phyloP scores from a whole-genome alignment of 2,329 filamentous ascomycete species.

The Trichothecium roseum region DNA sequence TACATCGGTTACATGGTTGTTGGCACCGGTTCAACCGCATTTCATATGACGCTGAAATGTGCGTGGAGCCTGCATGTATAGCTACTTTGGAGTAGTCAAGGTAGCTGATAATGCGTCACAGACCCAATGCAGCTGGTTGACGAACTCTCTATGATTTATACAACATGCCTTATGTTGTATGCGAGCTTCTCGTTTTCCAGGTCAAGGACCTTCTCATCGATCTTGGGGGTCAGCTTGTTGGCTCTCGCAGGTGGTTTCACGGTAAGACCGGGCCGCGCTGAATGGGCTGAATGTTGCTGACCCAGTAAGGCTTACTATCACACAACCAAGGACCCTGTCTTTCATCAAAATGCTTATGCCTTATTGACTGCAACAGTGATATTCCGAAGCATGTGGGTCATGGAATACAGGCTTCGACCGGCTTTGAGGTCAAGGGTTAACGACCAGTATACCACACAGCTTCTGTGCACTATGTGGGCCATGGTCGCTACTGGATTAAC shows the following conservation, averaged over 20 bases:
- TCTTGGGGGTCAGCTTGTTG: constrained; percentile 47
- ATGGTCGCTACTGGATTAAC: constrained; percentile 51
- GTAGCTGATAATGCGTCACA: constrained; percentile 16
- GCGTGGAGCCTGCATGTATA: constrained; percentile 12
- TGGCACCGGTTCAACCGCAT: constrained; percentile 44
- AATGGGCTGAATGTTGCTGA: background rate
- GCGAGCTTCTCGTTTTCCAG: constrained; percentile 66
- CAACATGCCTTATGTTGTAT: constrained; percentile 44
- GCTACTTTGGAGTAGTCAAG: background rate
- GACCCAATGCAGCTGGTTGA: constrained; percentile 52
- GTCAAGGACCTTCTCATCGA: constrained; percentile 34
- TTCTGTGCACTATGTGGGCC: constrained; percentile 59
- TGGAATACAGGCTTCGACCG: constrained; percentile 43
- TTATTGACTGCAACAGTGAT: constrained; percentile 61
- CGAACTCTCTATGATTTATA: constrained; percentile 51
- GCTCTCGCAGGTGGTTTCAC: constrained; percentile 60
- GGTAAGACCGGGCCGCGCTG: constrained; percentile 24
- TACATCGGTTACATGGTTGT: constrained; percentile 43
- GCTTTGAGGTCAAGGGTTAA: constrained; percentile 29
- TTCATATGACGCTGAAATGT: constrained; percentile 48
- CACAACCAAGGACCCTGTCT: constrained; percentile 68
- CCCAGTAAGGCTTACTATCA: constrained; percentile 48
- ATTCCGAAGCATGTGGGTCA: constrained; percentile 64
- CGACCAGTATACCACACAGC: constrained; percentile 35
- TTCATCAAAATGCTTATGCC: constrained; percentile 74